A percentile compares a stretch with the other conserved stretches of the same genome.
Conservation (phyloP, 352 stramenopile species). For the Phytophthora fragariaefolia region DNA sequence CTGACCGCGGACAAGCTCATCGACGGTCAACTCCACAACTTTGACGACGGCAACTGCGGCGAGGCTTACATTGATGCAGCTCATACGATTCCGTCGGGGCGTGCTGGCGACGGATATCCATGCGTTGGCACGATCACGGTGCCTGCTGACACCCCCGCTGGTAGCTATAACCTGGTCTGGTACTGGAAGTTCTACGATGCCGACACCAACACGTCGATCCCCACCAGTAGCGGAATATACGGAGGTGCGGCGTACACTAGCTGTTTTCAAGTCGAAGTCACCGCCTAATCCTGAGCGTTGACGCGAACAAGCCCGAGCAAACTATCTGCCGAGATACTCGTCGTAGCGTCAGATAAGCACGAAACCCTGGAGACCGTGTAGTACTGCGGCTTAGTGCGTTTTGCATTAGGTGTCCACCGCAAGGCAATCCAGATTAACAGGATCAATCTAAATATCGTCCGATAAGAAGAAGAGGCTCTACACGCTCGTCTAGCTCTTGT, state of each 20-base stretch:
- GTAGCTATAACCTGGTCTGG: constrained; percentile 74
- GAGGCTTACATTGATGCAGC: constrained; percentile 51
- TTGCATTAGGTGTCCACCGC: constrained; percentile 11
- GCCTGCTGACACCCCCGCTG: constrained; percentile 47
- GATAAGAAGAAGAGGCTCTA: constrained; percentile 4
- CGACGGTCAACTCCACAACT: constrained; percentile 69
- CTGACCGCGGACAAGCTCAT: constrained; percentile 64
- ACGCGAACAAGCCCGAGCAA: not conserved
- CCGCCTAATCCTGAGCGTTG: constrained; percentile 9
- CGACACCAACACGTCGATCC: constrained; percentile 50
- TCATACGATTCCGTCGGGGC: constrained; percentile 44
- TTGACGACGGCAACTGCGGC: constrained; percentile 72
- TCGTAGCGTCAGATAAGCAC: constrained; percentile 11
- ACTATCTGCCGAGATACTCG: constrained; percentile 14
- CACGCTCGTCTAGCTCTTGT: constrained; percentile 23
- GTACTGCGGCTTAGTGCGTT: not conserved
- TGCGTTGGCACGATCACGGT: constrained; percentile 61
- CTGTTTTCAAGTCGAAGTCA: constrained; percentile 70
- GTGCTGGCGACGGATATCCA: constrained; percentile 58
- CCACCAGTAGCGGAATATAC: constrained; percentile 51
- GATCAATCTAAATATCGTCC: constrained; percentile 18
- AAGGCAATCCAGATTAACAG: constrained; percentile 9
- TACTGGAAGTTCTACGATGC: constrained; percentile 79
- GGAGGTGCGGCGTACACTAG: constrained; percentile 67
- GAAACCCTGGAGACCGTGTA: not conserved